A percentile compares a stretch with the other conserved stretches of the same genome.
Evolutionary conservation across 495 filamentous ascomycete species (phyloP).

Genomic region (Penicillium malachiteum): DNA sequence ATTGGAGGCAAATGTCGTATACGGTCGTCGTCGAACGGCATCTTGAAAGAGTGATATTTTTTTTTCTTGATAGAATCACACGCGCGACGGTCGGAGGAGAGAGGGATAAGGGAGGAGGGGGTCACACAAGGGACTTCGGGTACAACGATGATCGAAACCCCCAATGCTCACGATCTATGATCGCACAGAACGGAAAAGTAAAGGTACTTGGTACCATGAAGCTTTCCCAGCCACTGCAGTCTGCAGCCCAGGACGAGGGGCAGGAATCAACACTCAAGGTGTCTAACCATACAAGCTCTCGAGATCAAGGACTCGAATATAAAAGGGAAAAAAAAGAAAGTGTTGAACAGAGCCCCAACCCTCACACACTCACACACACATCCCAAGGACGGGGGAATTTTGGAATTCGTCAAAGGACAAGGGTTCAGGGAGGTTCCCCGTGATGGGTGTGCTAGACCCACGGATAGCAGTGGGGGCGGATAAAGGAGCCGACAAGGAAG

Average conservation of each 20-base stretch:
- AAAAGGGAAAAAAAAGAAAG: no score
- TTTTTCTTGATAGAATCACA: neutral
- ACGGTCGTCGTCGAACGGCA: constrained; percentile 10
- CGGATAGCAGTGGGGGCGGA: neutral
- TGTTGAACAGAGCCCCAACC: no score
- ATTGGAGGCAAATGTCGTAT: constrained; percentile 23
- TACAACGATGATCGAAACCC: neutral
- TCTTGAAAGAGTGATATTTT: constrained; percentile 1
- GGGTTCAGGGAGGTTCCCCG: neutral
- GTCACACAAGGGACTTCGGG: neutral
- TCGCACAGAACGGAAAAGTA: neutral
- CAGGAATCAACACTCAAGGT: no score
- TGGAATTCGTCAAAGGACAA: neutral
- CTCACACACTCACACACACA: no score
- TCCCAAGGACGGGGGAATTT: no score
- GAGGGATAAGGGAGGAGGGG: neutral
- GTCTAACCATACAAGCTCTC: no score
- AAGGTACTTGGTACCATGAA: no score
- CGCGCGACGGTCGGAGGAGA: neutral
- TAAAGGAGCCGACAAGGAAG: neutral
- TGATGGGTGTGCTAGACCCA: no score
- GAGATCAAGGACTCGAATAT: no score
- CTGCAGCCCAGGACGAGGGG: no score
- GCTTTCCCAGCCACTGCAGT: no score
- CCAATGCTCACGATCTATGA: neutral